phyloP scores from a whole-genome alignment of 345 rosid species.

The Isatis tinctoria region DNA sequence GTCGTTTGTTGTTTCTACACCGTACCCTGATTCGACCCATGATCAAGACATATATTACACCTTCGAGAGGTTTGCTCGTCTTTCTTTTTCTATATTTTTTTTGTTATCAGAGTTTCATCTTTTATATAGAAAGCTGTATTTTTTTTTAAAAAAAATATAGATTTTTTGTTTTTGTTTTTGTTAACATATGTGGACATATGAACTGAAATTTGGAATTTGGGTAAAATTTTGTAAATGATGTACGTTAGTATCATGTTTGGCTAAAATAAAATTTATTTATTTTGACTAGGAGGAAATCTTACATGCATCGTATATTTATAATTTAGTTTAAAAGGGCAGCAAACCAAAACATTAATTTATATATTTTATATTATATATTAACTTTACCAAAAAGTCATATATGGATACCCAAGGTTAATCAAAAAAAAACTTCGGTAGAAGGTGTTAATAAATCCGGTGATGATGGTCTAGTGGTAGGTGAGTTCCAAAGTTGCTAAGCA shows the following conservation, averaged over 20 bases:
- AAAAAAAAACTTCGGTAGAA: too few relatives aligned
- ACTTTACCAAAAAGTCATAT: not conserved
- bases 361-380: not conserved
- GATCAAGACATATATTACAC: slow-evolving; percentile 12
- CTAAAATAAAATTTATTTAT: not conserved
- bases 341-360: not conserved
- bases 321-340: not conserved
- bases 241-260: not conserved
- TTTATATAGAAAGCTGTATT: not conserved
- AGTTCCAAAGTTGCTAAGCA: too few relatives aligned
- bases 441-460: too few relatives aligned
- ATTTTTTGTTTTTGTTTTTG: not conserved
- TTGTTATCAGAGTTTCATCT: not conserved
- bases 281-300: not conserved
- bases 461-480: too few relatives aligned
- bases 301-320: not conserved
- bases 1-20: slow-evolving; percentile 18
- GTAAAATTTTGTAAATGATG: not conserved
- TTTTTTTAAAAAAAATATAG: not conserved
- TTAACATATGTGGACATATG: not conserved
- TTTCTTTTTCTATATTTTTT: not conserved
- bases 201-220: not conserved
- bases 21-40: slow-evolving; percentile 11
- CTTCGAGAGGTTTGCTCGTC: not conserved
- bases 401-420: too few relatives aligned